phyloP scores from a whole-genome alignment of 495 filamentous ascomycete species.

The Pseudoneurospora amorphoporcata region DNA sequence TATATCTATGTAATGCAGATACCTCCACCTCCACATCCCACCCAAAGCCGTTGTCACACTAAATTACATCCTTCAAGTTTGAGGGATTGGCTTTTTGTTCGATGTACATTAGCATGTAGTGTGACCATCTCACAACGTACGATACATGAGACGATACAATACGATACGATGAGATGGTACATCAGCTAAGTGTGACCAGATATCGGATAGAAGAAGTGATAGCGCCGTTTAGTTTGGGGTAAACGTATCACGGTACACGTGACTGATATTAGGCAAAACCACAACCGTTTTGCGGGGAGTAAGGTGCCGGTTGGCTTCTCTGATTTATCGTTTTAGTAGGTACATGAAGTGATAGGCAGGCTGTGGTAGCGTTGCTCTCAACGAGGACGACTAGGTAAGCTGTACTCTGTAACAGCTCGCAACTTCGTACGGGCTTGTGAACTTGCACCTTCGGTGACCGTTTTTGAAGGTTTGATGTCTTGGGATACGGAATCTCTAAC shows the following conservation, averaged over 20 bases:
- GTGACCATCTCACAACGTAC: not conserved
- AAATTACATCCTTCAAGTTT: not conserved
- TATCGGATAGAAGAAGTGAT: not conserved
- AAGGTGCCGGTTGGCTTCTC: not conserved
- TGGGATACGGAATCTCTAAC: not conserved
- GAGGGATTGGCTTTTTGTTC: not conserved
- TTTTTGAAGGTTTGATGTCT: not conserved
- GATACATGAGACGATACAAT: not conserved
- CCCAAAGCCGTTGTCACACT: not conserved
- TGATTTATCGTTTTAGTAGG: not conserved
- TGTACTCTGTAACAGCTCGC: not conserved
- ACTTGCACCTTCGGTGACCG: not conserved
- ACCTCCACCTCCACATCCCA: not conserved
- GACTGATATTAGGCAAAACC: not conserved
- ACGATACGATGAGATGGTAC: not conserved
- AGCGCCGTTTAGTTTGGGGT: not conserved
- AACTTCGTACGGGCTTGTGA: not conserved
- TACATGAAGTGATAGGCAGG: not conserved
- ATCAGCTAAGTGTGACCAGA: not conserved
- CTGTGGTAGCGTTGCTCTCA: not conserved
- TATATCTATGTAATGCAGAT: not conserved
- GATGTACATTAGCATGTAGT: not conserved
- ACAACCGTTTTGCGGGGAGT: not conserved
- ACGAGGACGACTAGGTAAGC: not conserved
- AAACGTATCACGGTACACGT: not conserved